Percentiles rank a stretch among this genome's conserved stretches.
These are phyloP conservation scores for Metarhizium rileyi DNA, from an alignment of 2,329 filamentous ascomycete genomes.

Conservation along the genomic window DNA sequence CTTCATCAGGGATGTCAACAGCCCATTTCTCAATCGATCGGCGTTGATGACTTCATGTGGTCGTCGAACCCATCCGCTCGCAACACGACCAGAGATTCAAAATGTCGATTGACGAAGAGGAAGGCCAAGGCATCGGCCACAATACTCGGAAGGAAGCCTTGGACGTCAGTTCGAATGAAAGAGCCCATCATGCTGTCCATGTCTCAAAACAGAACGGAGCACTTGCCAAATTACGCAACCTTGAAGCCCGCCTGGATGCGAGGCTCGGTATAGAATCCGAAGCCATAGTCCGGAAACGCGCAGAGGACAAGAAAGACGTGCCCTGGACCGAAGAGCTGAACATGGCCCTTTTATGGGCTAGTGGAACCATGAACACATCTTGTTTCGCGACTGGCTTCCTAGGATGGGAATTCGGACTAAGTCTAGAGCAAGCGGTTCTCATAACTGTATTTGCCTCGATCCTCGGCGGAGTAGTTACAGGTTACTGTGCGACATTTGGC, in stretches of 20 bases:
- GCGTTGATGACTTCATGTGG: no score
- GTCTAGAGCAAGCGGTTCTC: conserved; percentile 31
- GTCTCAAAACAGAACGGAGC: conserved; percentile 13
- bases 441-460: conserved; percentile 37
- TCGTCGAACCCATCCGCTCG: neutral
- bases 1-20: no score
- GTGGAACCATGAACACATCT: conserved; percentile 38
- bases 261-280: conserved; percentile 39
- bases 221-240: conserved; percentile 26
- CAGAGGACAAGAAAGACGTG: conserved; percentile 26
- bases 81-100: neutral
- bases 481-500: conserved; percentile 41
- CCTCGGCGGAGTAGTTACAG: conserved; percentile 21
- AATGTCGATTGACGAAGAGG: conserved; percentile 3
- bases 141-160: neutral
- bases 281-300: conserved; percentile 33
- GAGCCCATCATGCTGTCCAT: no score
- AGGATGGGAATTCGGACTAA: conserved; percentile 37
- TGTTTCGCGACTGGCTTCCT: conserved; percentile 43
- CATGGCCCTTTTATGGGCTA: conserved; percentile 44
- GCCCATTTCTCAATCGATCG: no score
- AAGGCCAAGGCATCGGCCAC: neutral
- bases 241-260: conserved; percentile 33
- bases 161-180: neutral
- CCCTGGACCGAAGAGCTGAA: conserved; percentile 30